Evolutionary conservation across 176 grass and related monocot genomes (phyloP), one percentile per base, ranked within the genome.

Genomic region (Calamus simplicifolius): DNA sequence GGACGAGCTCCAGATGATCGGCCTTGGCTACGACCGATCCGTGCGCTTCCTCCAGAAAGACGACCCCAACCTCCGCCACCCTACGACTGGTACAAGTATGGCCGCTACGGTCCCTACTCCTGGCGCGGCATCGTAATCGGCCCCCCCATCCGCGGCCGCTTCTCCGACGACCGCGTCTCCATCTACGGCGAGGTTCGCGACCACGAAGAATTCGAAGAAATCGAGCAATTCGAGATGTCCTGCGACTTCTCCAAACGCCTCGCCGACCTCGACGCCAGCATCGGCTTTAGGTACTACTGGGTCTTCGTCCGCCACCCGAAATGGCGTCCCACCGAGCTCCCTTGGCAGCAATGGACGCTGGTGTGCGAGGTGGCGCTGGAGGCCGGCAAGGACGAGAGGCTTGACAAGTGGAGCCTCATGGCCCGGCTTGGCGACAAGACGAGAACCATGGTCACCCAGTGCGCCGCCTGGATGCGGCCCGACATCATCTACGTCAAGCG

Each of bases 41-140:
- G 87, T 91, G 16, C 83, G 93, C 58, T 97, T 97, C 81, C 82
- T 97, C 87, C 80, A 80, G 18, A 78, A 88, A 43, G 81, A 97
- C 51, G 87, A 97, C 62, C 92, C 84, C 64, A 59, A 64, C 18
- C 92, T 97, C 61, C 93, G 69, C 50, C 93, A 97, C 55, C 87
- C 16, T 75, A 88, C 69, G 93, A 97, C 69, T 91, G 93, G 93
- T 90, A 91, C 93, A 88, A 84, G 75, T 97, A 91, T 57, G 93
- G 87, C 59, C 58, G 63, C 17, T 91, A 67, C 49, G 87, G 93
- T 1, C 87, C 93, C 56, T 97, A 85, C 72, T 87, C 85, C 60
- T 97, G 93, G 93, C 80, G 93, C 63, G 92, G 93, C 59, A 83
- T 97, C 76, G 87, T 91, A 25, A 84, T 97, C 2, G 92, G 87